Base-by-base conservation (phyloP, 306 rosid genomes). In the Quercus engelmannii region DNA sequence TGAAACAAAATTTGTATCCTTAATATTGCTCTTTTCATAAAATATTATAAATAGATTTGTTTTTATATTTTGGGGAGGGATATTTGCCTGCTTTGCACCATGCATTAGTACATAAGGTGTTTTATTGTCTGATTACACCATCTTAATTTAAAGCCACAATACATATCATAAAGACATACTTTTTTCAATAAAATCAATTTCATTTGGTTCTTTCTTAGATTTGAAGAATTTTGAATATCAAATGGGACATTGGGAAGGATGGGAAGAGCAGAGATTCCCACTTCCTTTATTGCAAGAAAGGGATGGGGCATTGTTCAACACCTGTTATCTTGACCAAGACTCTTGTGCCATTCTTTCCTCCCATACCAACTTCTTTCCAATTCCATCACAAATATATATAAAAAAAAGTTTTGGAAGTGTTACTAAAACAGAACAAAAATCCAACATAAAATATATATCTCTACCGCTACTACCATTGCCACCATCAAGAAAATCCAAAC, bases 251-350 rank as follows among this genome's bases (percentile, higher is more conserved):
- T 78, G 90, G 87, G 84, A 87, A 85, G 89, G 90, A 89, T 90
- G 95, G 97, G 92, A 81, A 77, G 83, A 64, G 91, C 92, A 92
- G 91, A 89, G 95, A 92, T 92, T 89, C 95, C 95, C 93, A 85
- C 77, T 74, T 86, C 85, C 85, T 90, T 85, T 79, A 84, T 84
- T 88, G 87, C 86, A 77, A 86, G 91, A 88, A 89, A 86, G 83
- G 90, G 91, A 87, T 83, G 91, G 92, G 92, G 85, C 91, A 86
- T 79, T 77, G 78, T 85, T 78, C 86, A 87, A 87, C 86, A 86
- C 76, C 88, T 87, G 90, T 80, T 78, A 71, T 91, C 85, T 91
- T 90, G 96, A 89, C 96, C 91, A 82, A 85, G 84, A 82, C 88
- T 79, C 69, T 83, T 73, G 76, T 83, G 86, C 86, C 88, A 74